Conservation (phyloP, 371 early-diverging fungal genomes). For the Entomophthora muscae region DNA sequence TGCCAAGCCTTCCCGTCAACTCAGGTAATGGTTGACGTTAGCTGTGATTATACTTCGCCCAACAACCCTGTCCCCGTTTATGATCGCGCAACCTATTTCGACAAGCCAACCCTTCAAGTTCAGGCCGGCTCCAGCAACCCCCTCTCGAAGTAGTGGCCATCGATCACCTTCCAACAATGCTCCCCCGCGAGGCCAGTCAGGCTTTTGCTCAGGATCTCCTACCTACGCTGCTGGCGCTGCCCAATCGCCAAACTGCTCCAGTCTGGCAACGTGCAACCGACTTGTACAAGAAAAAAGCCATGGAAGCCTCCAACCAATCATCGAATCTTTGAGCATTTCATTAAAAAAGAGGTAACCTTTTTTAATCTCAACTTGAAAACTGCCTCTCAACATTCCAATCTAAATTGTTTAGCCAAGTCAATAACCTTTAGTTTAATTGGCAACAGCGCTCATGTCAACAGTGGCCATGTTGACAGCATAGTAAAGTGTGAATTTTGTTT, state of each 20-base stretch:
- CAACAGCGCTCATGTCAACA: too few relatives aligned
- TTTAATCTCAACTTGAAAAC: too few relatives aligned
- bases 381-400: too few relatives aligned
- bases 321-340: too few relatives aligned
- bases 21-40: slow-evolving; percentile 78
- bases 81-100: slow-evolving; percentile 76
- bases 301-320: too few relatives aligned
- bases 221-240: slow-evolving; percentile 58
- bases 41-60: slow-evolving; percentile 92
- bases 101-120: slow-evolving; percentile 65
- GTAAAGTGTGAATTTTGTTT: too few relatives aligned
- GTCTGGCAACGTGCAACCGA: slow-evolving; percentile 81
- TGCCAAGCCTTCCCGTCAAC: slow-evolving; percentile 43
- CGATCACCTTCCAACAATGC: slow-evolving; percentile 87
- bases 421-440: too few relatives aligned
- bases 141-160: slow-evolving; percentile 81
- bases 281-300: slow-evolving; percentile 53
- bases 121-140: slow-evolving; percentile 12
- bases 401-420: too few relatives aligned
- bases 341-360: too few relatives aligned
- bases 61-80: slow-evolving; percentile 95
- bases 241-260: slow-evolving; percentile 31
- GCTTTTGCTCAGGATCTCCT: slow-evolving; percentile 70
- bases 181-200: slow-evolving; percentile 84
- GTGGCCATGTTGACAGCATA: too few relatives aligned